A percentile compares a stretch with the other conserved stretches of the same genome.
Conservation (phyloP, 352 stramenopile genomes). For the Pythium brachiatum region DNA sequence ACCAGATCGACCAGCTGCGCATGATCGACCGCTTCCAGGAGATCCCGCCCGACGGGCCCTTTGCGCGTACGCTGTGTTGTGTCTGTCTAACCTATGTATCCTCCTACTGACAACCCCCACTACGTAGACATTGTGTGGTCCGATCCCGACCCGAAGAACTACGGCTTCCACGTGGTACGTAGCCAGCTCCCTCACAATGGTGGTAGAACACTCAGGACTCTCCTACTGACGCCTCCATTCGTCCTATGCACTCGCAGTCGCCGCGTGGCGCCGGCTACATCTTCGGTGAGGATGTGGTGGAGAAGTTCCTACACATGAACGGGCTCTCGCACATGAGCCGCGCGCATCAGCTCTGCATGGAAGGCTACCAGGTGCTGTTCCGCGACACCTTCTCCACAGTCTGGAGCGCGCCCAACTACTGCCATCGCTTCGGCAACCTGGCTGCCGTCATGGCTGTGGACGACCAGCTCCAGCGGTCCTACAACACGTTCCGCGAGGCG, state of each 20-base stretch:
- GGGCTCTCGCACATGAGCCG: constrained; percentile 83
- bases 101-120: too few relatives aligned
- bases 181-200: neutral
- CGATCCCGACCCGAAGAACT: constrained; percentile 61
- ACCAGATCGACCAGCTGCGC: constrained; percentile 84
- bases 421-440: constrained; percentile 95
- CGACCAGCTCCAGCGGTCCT: constrained; percentile 62
- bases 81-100: too few relatives aligned
- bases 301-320: constrained; percentile 90
- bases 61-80: constrained; percentile 47
- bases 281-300: constrained; percentile 86
- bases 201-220: too few relatives aligned
- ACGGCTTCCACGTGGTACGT: constrained; percentile 29
- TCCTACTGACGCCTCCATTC: neutral
- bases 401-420: constrained; percentile 94
- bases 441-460: constrained; percentile 95
- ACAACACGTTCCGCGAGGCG: constrained; percentile 86
- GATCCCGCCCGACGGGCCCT: constrained; percentile 77
- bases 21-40: constrained; percentile 85
- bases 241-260: constrained; percentile 27
- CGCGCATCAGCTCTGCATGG: constrained; percentile 92
- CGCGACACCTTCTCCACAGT: constrained; percentile 91
- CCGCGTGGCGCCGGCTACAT: constrained; percentile 84
- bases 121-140: constrained; percentile 77
- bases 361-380: constrained; percentile 93